These are phyloP conservation scores for Stylosanthes scabra DNA, from an alignment of 331 rosid species.

Conservation along the genomic window DNA sequence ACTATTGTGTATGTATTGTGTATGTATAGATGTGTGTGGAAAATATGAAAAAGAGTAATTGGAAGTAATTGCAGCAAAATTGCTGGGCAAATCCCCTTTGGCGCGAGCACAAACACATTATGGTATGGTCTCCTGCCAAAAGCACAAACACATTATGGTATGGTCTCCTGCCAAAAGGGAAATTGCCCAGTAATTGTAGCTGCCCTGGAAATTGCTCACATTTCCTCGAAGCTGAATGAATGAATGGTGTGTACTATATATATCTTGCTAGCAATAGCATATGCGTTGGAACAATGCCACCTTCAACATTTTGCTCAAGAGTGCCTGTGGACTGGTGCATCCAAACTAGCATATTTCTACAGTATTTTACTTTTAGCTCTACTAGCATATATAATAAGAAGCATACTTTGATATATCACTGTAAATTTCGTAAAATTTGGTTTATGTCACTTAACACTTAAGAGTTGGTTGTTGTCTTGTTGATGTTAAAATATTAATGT, in stretches of 20 bases:
- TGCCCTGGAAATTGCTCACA: background rate
- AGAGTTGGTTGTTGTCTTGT: too few relatives aligned
- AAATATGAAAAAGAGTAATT: background rate
- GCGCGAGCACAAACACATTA: background rate
- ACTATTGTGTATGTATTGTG: too few relatives aligned
- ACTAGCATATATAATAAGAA: background rate
- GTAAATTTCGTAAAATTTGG: too few relatives aligned
- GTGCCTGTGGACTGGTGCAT: background rate
- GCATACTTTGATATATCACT: too few relatives aligned
- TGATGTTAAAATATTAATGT: too few relatives aligned
- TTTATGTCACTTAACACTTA: too few relatives aligned
- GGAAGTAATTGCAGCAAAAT: conserved; percentile 15
- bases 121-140: conserved; percentile 20
- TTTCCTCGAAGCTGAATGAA: background rate
- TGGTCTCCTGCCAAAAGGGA: conserved; percentile 24
- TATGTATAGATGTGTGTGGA: too few relatives aligned
- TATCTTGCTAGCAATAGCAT: conserved; percentile 14
- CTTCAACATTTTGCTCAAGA: background rate
- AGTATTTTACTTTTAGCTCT: background rate
- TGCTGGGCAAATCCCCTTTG: conserved; percentile 34
- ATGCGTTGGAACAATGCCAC: conserved; percentile 18
- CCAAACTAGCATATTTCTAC: background rate
- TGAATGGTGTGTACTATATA: background rate
- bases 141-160: background rate
- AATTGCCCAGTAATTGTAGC: conserved; percentile 27